Conservation (phyloP, 2,329 filamentous ascomycete species). For the Xylariaceae sp. region DNA sequence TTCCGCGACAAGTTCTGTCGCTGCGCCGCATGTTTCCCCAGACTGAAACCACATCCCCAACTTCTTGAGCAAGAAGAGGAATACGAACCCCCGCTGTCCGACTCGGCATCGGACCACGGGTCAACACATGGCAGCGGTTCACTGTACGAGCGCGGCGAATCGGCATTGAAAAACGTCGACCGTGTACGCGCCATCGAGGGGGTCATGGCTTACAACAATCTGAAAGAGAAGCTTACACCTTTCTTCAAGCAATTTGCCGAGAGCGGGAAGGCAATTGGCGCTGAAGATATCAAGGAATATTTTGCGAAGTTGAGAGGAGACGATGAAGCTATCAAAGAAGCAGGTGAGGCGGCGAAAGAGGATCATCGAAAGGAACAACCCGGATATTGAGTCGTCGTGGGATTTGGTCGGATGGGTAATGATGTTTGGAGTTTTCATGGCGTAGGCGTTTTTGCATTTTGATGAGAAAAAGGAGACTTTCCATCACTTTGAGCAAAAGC, state of each 20-base stretch:
- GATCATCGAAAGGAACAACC: constrained; percentile 50
- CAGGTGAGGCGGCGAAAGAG: constrained; percentile 50
- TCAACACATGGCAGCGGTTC: constrained; percentile 72
- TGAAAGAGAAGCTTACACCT: constrained; percentile 92
- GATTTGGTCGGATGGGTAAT: no score
- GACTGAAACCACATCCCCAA: constrained; percentile 68
- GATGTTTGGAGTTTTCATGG: no score
- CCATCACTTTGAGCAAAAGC: no score
- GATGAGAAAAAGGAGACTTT: no score
- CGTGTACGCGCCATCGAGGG: constrained; percentile 92
- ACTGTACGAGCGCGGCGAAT: constrained; percentile 87
- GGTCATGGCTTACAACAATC: constrained; percentile 95
- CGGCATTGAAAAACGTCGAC: constrained; percentile 86
- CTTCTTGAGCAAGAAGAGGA: constrained; percentile 91
- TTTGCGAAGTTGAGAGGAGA: constrained; percentile 94
- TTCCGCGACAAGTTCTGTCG: constrained; percentile 83
- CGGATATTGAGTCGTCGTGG: constrained; percentile 41
- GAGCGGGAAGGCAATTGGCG: constrained; percentile 80
- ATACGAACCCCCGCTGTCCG: constrained; percentile 87
- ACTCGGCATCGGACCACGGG: constrained; percentile 52
- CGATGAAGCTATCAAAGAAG: constrained; percentile 67
- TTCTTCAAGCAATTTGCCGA: constrained; percentile 95
- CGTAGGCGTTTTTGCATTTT: no score
- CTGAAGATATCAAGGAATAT: constrained; percentile 94
- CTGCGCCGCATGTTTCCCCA: constrained; percentile 76